Evolutionary conservation across 1,139 yeast species (phyloP).

Genomic region (Blastobotrys raffinosifermentans): DNA sequence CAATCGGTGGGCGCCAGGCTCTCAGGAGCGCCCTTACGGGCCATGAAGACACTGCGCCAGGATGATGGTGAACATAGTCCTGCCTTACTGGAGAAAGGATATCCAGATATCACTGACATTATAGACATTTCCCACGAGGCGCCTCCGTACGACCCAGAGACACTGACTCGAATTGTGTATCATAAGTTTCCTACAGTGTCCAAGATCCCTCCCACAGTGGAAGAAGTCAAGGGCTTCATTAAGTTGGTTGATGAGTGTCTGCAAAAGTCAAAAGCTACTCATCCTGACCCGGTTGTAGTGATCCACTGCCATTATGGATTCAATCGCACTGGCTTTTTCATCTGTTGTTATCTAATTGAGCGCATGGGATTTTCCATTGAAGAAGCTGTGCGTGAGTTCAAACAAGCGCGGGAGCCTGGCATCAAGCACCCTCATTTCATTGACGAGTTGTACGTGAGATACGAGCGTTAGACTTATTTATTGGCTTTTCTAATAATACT

Average conservation of each 20-base stretch:
- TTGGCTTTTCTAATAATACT: slow-evolving; percentile 1
- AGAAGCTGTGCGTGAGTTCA: slow-evolving; percentile 60
- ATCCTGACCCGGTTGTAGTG: slow-evolving; percentile 40
- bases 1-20: slow-evolving; percentile 43
- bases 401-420: slow-evolving; percentile 58
- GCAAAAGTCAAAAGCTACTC: slow-evolving; percentile 27
- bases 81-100: slow-evolving; percentile 41
- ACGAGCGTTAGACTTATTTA: slow-evolving; percentile 25
- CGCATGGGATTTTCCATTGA: slow-evolving; percentile 52
- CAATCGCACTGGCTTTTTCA: slow-evolving; percentile 70
- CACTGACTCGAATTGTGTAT: slow-evolving; percentile 50
- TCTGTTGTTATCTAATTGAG: slow-evolving; percentile 65
- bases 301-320: slow-evolving; percentile 83
- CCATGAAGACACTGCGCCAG: slow-evolving; percentile 72
- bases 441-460: slow-evolving; percentile 65
- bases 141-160: slow-evolving; percentile 65
- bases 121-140: slow-evolving; percentile 72
- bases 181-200: slow-evolving; percentile 74
- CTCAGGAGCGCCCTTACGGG: slow-evolving; percentile 49
- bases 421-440: slow-evolving; percentile 74
- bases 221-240: slow-evolving; percentile 53
- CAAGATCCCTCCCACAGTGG: slow-evolving; percentile 65
- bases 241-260: slow-evolving; percentile 46
- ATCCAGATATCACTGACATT: slow-evolving; percentile 50
- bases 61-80: slow-evolving; percentile 62